Evolutionary conservation across 2,329 filamentous ascomycete genomes (phyloP).

Genomic region (Aspergillus flavus): DNA sequence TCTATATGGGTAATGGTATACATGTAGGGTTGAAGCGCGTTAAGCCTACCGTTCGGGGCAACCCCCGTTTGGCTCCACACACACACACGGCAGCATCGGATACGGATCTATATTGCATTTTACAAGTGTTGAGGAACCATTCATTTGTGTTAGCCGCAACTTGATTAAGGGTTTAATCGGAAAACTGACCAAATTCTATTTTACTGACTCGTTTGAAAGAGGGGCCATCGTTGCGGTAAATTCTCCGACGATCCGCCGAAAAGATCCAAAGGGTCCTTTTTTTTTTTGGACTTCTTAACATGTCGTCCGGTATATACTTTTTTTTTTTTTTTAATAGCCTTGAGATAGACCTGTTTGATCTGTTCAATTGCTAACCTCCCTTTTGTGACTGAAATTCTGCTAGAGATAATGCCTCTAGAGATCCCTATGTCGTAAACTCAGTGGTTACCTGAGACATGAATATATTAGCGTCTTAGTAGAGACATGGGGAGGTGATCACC

Average conservation of each 20-base stretch:
- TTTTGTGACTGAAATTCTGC: background rate
- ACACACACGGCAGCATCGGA: background rate
- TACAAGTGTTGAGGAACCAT: background rate
- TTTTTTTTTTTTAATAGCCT: background rate
- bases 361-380: fast-evolving
- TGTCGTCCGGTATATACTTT: background rate
- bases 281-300: background rate
- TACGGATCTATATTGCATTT: background rate
- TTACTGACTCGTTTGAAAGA: background rate
- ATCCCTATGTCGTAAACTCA: no score
- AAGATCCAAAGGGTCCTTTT: background rate
- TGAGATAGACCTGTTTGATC: background rate
- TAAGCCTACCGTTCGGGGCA: background rate
- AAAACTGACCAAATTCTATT: background rate
- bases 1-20: background rate
- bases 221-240: background rate
- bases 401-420: background rate
- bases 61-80: background rate
- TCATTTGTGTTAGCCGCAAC: background rate
- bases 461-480: background rate
- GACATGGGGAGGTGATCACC: background rate
- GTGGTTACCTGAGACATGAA: background rate
- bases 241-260: background rate
- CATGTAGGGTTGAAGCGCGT: background rate
- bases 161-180: background rate